phyloP scores from a whole-genome alignment of 345 rosid species.

The Microcos paniculata region DNA sequence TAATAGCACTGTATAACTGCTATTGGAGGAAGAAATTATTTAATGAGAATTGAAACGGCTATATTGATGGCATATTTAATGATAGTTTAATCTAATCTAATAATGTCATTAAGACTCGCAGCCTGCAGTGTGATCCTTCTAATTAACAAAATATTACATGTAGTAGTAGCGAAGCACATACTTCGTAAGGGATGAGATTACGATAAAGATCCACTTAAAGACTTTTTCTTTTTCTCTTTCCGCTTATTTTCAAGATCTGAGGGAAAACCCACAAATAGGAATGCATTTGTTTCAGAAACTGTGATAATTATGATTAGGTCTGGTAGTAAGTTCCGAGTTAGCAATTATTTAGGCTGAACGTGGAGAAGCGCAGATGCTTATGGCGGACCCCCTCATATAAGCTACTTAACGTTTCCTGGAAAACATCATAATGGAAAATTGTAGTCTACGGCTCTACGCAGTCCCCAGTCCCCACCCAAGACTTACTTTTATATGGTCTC shows the following conservation, averaged over 20 bases:
- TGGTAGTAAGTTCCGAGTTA: background rate
- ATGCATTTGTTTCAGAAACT: background rate
- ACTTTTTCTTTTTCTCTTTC: background rate
- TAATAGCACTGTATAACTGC: background rate
- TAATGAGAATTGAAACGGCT: background rate
- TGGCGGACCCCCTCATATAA: background rate
- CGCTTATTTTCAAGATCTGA: background rate
- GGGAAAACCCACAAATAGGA: no score
- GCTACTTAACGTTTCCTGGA: background rate
- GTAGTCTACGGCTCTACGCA: no score
- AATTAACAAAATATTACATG: background rate
- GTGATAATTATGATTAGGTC: background rate
- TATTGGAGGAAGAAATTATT: background rate
- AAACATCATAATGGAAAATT: no score
- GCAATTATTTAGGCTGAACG: background rate
- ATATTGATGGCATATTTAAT: background rate
- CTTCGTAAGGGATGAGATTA: background rate
- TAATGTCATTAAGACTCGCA: no score
- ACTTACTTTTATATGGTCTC: background rate
- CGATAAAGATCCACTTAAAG: background rate
- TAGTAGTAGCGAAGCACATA: background rate
- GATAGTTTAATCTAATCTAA: background rate
- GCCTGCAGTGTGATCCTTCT: background rate
- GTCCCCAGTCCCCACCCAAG: no score
- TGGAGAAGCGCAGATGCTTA: background rate